These are phyloP conservation scores for Magnolia sinica DNA, from an alignment of 164 flowering plant genomes.

Conservation along the genomic window DNA sequence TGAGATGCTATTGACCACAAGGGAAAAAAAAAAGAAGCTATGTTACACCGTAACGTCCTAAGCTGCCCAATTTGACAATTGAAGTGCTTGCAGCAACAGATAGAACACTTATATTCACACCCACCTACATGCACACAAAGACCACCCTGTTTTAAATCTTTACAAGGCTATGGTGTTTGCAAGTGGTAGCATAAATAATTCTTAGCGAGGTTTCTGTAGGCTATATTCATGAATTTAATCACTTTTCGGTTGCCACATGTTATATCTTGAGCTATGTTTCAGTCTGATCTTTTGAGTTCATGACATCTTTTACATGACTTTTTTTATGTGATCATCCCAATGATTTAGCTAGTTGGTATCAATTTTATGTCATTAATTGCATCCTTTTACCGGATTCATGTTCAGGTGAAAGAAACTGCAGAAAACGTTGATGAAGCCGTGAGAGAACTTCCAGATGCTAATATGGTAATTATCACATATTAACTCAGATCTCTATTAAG, in stretches of 20 bases:
- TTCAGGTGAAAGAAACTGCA: constrained; percentile 88
- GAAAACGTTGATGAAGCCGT: constrained; percentile 88
- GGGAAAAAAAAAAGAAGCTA: neutral
- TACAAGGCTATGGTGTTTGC: neutral
- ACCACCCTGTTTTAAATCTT: no score
- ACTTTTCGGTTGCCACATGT: neutral
- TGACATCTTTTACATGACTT: neutral
- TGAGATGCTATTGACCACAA: neutral
- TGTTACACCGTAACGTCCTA: neutral
- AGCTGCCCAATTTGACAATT: neutral
- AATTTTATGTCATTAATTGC: neutral
- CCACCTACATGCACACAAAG: no score
- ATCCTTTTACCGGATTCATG: neutral
- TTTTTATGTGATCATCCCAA: neutral
- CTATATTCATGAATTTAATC: no score
- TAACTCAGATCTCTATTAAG: neutral
- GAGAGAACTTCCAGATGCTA: constrained; percentile 98
- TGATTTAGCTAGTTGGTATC: neutral
- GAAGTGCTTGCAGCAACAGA: neutral
- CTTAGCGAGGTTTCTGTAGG: no score
- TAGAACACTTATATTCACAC: neutral
- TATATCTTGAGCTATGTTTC: neutral
- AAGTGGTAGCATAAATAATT: neutral
- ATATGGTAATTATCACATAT: constrained; percentile 46
- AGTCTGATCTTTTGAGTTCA: neutral